Base-by-base conservation (phyloP, 305 asterid species). In the Fraxinus dipetala region DNA sequence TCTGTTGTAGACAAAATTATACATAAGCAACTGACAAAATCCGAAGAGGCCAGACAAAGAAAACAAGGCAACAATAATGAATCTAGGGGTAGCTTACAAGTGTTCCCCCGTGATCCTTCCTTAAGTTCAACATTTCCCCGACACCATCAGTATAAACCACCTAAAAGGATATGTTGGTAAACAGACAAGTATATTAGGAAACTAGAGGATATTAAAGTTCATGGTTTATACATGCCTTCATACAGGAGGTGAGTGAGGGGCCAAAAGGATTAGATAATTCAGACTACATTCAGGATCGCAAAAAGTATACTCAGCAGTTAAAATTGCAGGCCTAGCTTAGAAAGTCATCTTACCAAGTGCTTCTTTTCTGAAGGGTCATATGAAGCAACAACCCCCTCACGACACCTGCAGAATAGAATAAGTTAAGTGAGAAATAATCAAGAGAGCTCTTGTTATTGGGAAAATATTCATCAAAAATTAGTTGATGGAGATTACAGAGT, bases 301-400 rank as follows among this genome's bases (percentile, higher is more conserved):
- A 67, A 24, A 69, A 28, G 35, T 69, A 69, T 6, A 10, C 10
- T 30, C 38, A 5, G 13, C 20, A 69, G 36, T 30, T 59, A 54
- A 32, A 24, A 63, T 72, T 28, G 36, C 45, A 75, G 72, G 72
- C 48, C 36, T 80, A 10, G 20, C 73, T 45, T 72, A 65, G 24
- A 65, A 6, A 5, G 32, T 22, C 20, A 84, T 82, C 85, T 76
- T 82, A 85, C 85, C 85, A 82, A 36, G 77, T 85, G 88, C 84
- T 67, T 31, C 79, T 82, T 85, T 14, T 1, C 22, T 72, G 72
- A 69, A 79, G 6, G 77, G 83, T 85, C 85, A 80, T 85, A 85
- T 32, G 85, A 75, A 36, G 79, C 59, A 79, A 85, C 77, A 56
- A 85, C 31, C 24, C 88, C 88, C 84, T 79, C 84, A 7, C 82